Percentiles rank a stretch among this genome's conserved stretches.
Evolutionary conservation across 768 basidiomycete species (phyloP).

Genomic region (Suillus cothurnatus): DNA sequence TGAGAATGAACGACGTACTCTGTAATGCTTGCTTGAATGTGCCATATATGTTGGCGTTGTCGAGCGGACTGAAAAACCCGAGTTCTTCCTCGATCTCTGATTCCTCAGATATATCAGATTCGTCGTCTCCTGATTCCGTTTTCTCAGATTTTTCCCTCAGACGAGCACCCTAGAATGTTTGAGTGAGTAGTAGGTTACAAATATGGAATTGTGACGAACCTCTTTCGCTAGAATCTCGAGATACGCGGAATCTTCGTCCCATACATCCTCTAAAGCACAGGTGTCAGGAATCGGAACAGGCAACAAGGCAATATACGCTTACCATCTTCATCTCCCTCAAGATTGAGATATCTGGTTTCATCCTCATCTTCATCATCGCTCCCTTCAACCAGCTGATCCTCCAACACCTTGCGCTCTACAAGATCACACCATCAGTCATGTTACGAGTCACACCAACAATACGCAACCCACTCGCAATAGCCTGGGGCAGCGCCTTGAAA

Average conservation of each 20-base stretch:
- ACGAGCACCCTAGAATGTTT: constrained; percentile 59
- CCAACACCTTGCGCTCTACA: constrained; percentile 61
- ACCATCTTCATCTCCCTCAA: constrained; percentile 70
- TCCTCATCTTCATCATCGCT: constrained; percentile 51
- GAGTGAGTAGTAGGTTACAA: background rate
- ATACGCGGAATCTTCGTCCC: constrained; percentile 89
- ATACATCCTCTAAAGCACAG: constrained; percentile 68
- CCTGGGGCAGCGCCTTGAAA: constrained; percentile 78
- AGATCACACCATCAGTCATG: constrained; percentile 8
- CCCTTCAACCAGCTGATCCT: constrained; percentile 48
- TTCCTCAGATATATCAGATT: constrained; percentile 47
- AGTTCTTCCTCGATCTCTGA: constrained; percentile 81
- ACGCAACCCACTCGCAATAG: constrained; percentile 62
- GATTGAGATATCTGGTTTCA: constrained; percentile 53
- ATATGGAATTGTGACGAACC: constrained; percentile 40
- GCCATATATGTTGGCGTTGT: constrained; percentile 74
- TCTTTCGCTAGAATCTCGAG: constrained; percentile 84
- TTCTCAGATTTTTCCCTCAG: constrained; percentile 65
- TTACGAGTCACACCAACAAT: constrained; percentile 5
- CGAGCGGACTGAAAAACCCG: constrained; percentile 83
- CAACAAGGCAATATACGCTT: constrained; percentile 11
- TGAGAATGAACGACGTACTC: constrained; percentile 45
- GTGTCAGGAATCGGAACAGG: background rate
- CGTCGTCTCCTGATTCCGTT: constrained; percentile 33
- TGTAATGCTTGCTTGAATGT: constrained; percentile 80